Percentiles rank a stretch among this genome's conserved stretches.
Conservation (phyloP, 202 grass and related monocot genomes). For the Cymbopogon flexuosus region DNA sequence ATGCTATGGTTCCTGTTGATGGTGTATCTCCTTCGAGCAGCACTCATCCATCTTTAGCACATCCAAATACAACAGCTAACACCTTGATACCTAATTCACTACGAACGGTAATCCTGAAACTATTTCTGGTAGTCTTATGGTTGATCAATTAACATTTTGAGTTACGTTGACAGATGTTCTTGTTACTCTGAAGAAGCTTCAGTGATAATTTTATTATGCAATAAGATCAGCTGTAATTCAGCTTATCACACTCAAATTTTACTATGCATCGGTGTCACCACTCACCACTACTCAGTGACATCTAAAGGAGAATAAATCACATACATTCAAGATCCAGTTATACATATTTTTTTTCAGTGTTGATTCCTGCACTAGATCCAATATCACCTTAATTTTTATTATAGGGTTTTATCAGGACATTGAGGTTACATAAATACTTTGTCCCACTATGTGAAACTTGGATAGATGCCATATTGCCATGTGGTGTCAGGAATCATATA, state of each 20-base stretch:
- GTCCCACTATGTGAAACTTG: neutral
- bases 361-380: neutral
- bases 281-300: neutral
- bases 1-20: slow-evolving; percentile 56
- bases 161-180: neutral
- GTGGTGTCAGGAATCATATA: neutral
- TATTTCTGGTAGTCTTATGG: slow-evolving; percentile 10
- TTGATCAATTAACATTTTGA: slow-evolving; percentile 18
- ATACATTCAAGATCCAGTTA: neutral
- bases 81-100: slow-evolving; percentile 78
- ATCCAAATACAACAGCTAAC: slow-evolving; percentile 43
- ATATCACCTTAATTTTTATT: neutral
- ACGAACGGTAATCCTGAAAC: slow-evolving; percentile 58
- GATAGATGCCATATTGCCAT: neutral
- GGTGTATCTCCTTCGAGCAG: slow-evolving; percentile 44
- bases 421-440: neutral
- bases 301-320: neutral
- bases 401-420: neutral
- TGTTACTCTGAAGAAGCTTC: neutral
- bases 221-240: neutral
- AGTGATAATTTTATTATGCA: neutral
- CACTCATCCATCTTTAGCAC: slow-evolving; percentile 43
- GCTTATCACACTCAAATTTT: neutral
- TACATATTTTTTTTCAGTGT: neutral
- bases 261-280: neutral